Base-by-base conservation (phyloP, 176 grass and related monocot genomes). In the Carex kokanica region DNA sequence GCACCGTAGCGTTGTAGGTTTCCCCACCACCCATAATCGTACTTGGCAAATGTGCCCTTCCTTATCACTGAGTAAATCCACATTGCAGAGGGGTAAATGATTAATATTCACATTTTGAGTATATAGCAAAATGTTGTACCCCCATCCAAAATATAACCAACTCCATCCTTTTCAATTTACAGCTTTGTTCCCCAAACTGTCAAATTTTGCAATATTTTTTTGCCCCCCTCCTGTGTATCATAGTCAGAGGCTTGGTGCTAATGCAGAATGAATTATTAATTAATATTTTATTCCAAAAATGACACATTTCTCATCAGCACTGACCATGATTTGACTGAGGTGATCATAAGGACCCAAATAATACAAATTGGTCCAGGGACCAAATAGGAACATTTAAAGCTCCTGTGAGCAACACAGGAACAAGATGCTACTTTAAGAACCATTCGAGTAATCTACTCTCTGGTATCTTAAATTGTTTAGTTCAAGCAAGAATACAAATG, bases 1-100 rank as follows among this genome's bases (percentile, higher is more conserved):
- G 13, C 58, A 10, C 87, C 81, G 0, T 98, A 98, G 17, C 12
- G 81, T 83, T 43, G 84, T n/a, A 98, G 8, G 64, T 98, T 98
- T 60, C 88, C 86, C 71, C 31, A 88, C 32, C 45, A 81, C 55
- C 95, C 92, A 1, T 94, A 98, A 81, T 98, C 92, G 17, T 98
- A 98, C 81, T 88, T 94, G 64, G 90, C 86, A 11, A 98, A 98
- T 29, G 88, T 93, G 53, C 95, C 92, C 88, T 91, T 91, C 78
- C 95, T 88, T 78, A 98, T 98, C 95, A 98, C 92, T 98, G 86
- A 15, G 79, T 27, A 62, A 70, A 2, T 16, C 31, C 65, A 68
- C 21, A 55, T 29, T 82, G 27, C 1, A 8, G 20, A 68, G 53
- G 21, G 45, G 31, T 29, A 55, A 10, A 78, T 16, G 14, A 56